Conservation (phyloP, 192 early-diverging fungal genomes). For the Chytriomyces hyalinus region DNA sequence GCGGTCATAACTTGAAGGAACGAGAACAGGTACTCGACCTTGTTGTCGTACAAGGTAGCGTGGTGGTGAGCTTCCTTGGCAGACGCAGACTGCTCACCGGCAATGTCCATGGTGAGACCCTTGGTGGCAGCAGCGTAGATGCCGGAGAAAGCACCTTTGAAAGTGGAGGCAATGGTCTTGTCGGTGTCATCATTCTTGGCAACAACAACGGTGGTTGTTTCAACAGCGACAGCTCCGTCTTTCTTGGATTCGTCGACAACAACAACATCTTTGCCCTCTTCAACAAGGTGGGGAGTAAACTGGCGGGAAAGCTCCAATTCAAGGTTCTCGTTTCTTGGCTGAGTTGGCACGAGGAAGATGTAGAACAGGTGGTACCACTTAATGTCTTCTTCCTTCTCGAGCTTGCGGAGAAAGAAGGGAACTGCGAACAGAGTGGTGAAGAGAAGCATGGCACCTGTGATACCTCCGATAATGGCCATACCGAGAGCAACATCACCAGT, state of each 20-base stretch:
- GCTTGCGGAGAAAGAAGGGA: constrained; percentile 66
- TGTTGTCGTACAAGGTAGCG: constrained; percentile 71
- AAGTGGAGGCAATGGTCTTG: constrained; percentile 15
- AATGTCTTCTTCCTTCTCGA: constrained; percentile 69
- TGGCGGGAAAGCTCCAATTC: constrained; percentile 6
- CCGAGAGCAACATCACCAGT: constrained; percentile 48
- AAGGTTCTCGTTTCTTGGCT: constrained; percentile 45
- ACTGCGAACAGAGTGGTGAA: constrained; percentile 70
- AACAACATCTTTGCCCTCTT: constrained; percentile 12
- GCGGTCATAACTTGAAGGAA: constrained; percentile 83
- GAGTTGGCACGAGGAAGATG: constrained; percentile 60
- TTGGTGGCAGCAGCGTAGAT: constrained; percentile 8
- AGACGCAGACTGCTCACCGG: constrained; percentile 31
- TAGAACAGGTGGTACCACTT: constrained; percentile 76
- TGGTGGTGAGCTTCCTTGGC: constrained; percentile 62
- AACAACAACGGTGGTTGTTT: constrained; percentile 24
- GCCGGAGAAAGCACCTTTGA: background rate
- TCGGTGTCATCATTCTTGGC: background rate
- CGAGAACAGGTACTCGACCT: constrained; percentile 82
- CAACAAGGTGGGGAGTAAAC: constrained; percentile 23
- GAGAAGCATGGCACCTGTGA: constrained; percentile 58
- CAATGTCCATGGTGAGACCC: constrained; percentile 46
- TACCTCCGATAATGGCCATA: constrained; percentile 69
- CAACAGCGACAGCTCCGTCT: constrained; percentile 29
- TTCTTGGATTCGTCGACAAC: constrained; percentile 43